Evolutionary conservation across 2,329 filamentous ascomycete genomes (phyloP).

Genomic region (Fusarium anthophilum): DNA sequence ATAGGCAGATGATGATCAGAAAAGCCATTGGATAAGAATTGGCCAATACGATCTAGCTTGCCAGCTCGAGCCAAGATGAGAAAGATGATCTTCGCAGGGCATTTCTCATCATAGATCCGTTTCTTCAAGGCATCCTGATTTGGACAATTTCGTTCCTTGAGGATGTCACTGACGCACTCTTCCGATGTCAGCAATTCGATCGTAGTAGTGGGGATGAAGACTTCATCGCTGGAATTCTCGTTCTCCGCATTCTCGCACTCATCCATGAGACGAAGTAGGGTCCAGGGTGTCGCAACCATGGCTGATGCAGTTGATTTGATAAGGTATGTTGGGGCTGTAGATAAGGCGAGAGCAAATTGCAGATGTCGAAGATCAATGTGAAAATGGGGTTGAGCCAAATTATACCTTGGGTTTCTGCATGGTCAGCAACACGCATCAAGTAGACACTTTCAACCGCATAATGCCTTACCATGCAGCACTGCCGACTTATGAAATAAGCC

Average conservation of each 20-base stretch:
- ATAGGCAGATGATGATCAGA: neutral
- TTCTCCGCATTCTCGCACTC: neutral
- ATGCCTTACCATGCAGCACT: neutral
- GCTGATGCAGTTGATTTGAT: neutral
- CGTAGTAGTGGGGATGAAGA: neutral
- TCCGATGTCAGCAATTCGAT: neutral
- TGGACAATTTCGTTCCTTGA: neutral
- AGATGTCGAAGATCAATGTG: neutral
- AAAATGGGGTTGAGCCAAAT: neutral
- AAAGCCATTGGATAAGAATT: neutral
- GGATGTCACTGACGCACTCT: neutral
- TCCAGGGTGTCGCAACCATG: neutral
- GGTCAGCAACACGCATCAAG: neutral
- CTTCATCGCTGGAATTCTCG: neutral
- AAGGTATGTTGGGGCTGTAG: neutral
- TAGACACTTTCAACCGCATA: neutral
- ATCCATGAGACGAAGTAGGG: neutral
- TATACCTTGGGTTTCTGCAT: neutral
- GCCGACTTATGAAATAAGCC: neutral
- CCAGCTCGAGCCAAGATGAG: neutral
- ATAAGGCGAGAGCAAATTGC: neutral
- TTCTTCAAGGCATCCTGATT: neutral
- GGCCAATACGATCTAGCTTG: neutral
- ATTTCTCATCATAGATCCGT: neutral
- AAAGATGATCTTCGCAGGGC: neutral